These are phyloP conservation scores for Lantana camara DNA, from an alignment of 257 asterid genomes.

Conservation along the genomic window DNA sequence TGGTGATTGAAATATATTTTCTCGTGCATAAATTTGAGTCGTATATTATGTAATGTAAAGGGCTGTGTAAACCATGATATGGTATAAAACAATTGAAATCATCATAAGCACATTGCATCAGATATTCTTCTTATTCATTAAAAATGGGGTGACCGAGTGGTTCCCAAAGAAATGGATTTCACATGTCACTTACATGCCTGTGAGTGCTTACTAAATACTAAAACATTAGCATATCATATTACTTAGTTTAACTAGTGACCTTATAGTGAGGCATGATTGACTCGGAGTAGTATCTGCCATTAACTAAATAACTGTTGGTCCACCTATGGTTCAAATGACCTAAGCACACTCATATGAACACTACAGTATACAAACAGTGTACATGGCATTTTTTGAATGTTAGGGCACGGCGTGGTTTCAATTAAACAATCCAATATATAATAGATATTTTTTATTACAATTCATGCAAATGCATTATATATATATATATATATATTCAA, in stretches of 20 bases:
- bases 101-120: constrained; percentile 1
- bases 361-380: neutral
- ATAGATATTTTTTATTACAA: neutral
- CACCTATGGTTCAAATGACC: neutral
- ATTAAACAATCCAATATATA: neutral
- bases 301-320: neutral
- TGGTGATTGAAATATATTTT: constrained; percentile 3
- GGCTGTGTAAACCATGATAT: neutral
- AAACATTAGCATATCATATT: neutral
- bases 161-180: neutral
- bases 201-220: neutral
- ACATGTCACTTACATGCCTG: neutral
- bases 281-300: too few species aligned
- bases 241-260: neutral
- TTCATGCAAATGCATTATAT: neutral
- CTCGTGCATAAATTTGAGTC: constrained; percentile 2
- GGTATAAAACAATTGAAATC: constrained; percentile 1
- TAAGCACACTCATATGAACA: neutral
- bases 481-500: neutral
- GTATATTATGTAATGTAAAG: constrained; percentile 2
- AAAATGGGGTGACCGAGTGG: neutral
- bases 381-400: neutral
- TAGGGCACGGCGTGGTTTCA: neutral
- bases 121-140: neutral
- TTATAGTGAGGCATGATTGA: neutral